phyloP scores from a whole-genome alignment of 2,329 filamentous ascomycete genomes.

The Orbilia ellipsospora region DNA sequence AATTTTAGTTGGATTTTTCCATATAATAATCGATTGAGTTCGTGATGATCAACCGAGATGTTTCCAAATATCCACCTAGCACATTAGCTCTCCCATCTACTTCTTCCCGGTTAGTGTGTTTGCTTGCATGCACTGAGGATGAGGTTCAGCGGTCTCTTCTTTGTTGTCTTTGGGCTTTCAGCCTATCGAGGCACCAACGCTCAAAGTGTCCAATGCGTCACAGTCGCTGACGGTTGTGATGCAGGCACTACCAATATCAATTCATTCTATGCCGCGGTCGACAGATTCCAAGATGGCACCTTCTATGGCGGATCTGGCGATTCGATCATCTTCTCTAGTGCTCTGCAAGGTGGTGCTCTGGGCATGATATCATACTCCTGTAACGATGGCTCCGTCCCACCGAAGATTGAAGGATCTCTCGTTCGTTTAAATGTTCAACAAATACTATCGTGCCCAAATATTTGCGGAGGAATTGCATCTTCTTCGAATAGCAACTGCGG shows the following conservation, averaged over 20 bases:
- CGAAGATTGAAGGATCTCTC: slow-evolving; percentile 19
- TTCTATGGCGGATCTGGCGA: slow-evolving; percentile 33
- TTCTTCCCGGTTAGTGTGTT: no score
- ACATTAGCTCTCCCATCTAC: no score
- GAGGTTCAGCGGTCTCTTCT: slow-evolving; percentile 16
- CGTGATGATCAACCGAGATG: no score
- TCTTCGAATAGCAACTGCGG: slow-evolving; percentile 20
- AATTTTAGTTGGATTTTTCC: no score
- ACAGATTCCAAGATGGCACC: slow-evolving; percentile 22
- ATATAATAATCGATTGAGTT: no score
- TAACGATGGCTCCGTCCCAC: slow-evolving; percentile 15
- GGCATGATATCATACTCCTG: slow-evolving; percentile 28
- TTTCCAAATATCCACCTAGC: no score
- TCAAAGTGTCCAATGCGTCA: slow-evolving; percentile 36
- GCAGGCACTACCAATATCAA: slow-evolving; percentile 6
- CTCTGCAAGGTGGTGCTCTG: slow-evolving; percentile 1
- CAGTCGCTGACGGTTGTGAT: slow-evolving; percentile 25
- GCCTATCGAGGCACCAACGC: slow-evolving; percentile 6
- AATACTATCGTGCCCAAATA: slow-evolving; percentile 20
- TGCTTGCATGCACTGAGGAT: neutral
- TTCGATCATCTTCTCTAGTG: slow-evolving; percentile 21
- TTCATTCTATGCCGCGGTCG: slow-evolving; percentile 14
- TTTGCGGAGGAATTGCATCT: slow-evolving; percentile 15
- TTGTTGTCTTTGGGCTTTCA: slow-evolving; percentile 9
- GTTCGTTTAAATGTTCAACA: slow-evolving; percentile 22